Evolutionary conservation across 495 filamentous ascomycete species (phyloP).

Genomic region (Parmelia sp.): DNA sequence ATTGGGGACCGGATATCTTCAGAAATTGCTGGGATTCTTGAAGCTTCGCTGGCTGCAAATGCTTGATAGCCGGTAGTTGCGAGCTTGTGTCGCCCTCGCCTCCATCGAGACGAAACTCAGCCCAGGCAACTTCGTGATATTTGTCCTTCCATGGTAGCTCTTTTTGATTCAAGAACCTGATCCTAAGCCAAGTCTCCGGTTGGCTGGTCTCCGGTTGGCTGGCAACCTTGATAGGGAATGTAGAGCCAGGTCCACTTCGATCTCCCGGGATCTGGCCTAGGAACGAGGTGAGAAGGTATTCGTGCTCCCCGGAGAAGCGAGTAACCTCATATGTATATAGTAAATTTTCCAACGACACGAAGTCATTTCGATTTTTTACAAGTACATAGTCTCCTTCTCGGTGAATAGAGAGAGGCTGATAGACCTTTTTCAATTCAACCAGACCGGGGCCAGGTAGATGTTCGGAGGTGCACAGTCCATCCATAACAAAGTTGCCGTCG

Average conservation of each 20-base stretch:
- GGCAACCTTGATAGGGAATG: slow-evolving; percentile 3
- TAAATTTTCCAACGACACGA: slow-evolving; percentile 33
- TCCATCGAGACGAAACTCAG: slow-evolving; percentile 37
- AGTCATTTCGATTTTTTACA: slow-evolving; percentile 49
- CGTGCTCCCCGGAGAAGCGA: slow-evolving; percentile 12
- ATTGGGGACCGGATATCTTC: slow-evolving; percentile 36
- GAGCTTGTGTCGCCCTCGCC: slow-evolving; percentile 9
- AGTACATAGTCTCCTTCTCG: slow-evolving; percentile 22
- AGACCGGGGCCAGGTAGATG: slow-evolving; percentile 56
- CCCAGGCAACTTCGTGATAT: slow-evolving; percentile 47
- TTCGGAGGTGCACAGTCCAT: slow-evolving; percentile 53
- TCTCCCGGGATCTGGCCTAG: slow-evolving; percentile 4
- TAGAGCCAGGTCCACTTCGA: slow-evolving; percentile 4
- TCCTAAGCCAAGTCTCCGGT: slow-evolving; percentile 23
- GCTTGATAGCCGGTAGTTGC: slow-evolving; percentile 26
- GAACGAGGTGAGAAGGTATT: slow-evolving; percentile 20
- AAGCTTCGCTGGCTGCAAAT: slow-evolving; percentile 17
- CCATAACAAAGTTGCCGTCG: slow-evolving; percentile 59
- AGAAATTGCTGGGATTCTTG: slow-evolving; percentile 22
- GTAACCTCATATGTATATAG: slow-evolving; percentile 8
- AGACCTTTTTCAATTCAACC: slow-evolving; percentile 54
- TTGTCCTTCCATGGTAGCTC: slow-evolving; percentile 39
- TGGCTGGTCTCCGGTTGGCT: slow-evolving; percentile 19
- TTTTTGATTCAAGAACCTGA: slow-evolving; percentile 21
- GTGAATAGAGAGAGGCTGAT: slow-evolving; percentile 44